Conservation (phyloP, 1,284 basidiomycete species). For the Apiotrichum domesticum region DNA sequence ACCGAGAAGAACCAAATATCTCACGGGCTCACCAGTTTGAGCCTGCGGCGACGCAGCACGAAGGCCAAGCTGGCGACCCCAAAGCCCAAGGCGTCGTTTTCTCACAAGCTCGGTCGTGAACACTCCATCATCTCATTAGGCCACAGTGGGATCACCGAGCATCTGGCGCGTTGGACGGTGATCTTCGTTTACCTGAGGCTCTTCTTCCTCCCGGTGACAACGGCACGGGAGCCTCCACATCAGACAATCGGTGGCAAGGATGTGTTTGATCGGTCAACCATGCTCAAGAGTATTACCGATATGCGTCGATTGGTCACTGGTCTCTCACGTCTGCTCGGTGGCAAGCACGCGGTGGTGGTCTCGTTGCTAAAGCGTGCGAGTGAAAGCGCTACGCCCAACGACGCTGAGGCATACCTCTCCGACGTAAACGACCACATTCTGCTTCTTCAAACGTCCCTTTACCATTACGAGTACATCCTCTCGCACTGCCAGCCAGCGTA, state of each 20-base stretch:
- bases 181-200: slow-evolving; percentile 28
- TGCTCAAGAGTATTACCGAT: slow-evolving; percentile 68
- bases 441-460: slow-evolving; percentile 74
- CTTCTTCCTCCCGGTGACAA: slow-evolving; percentile 32
- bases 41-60: neutral
- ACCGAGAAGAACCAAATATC: slow-evolving; percentile 17
- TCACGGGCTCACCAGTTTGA: neutral
- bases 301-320: slow-evolving; percentile 77
- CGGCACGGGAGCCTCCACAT: slow-evolving; percentile 12
- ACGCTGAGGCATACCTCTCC: slow-evolving; percentile 79
- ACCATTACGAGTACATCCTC: slow-evolving; percentile 83
- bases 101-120: neutral
- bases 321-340: slow-evolving; percentile 66
- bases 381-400: slow-evolving; percentile 48
- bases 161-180: neutral
- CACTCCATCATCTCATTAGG: neutral
- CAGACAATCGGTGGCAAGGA: slow-evolving; percentile 19
- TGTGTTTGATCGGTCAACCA: slow-evolving; percentile 45
- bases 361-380: slow-evolving; percentile 67
- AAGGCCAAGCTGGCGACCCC: neutral
- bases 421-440: slow-evolving; percentile 94
- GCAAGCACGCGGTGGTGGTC: slow-evolving; percentile 76
- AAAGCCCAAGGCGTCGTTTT: neutral
- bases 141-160: neutral
- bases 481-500: slow-evolving; percentile 83